Percentiles rank a stretch among this genome's conserved stretches.
Evolutionary conservation across 331 rosid species (phyloP).

Genomic region (Malus hybrid): DNA sequence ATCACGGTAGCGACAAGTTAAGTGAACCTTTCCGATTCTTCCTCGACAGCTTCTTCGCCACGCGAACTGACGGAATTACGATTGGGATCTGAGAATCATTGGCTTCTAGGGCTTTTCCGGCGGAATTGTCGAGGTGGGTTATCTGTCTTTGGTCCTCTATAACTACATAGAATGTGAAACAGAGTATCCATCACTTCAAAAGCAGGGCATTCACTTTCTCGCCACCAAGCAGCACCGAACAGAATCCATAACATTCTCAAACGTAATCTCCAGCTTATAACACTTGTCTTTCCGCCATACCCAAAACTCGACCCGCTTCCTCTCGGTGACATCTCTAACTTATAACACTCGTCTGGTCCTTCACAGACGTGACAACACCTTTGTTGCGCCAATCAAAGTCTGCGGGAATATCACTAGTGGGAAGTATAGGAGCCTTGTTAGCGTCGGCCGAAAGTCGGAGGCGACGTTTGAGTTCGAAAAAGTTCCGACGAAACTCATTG

Average conservation of each 20-base stretch:
- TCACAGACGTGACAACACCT: constrained; percentile 74
- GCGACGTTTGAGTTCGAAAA: constrained; percentile 63
- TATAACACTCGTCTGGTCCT: constrained; percentile 39
- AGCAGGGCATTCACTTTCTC: constrained; percentile 43
- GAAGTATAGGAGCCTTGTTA: constrained; percentile 73
- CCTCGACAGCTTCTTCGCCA: constrained; percentile 50
- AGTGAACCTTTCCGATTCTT: constrained; percentile 69
- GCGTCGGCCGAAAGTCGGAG: constrained; percentile 60
- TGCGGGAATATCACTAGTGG: constrained; percentile 59
- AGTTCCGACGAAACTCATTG: constrained; percentile 53
- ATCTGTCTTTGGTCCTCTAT: constrained; percentile 50
- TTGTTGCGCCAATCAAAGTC: constrained; percentile 97
- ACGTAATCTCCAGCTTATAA: constrained; percentile 55
- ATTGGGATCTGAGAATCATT: constrained; percentile 17
- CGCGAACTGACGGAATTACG: constrained; percentile 21
- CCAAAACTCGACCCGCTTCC: constrained; percentile 62
- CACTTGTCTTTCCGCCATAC: constrained; percentile 29
- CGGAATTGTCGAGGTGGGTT: constrained; percentile 21
- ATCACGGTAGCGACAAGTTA: constrained; percentile 73
- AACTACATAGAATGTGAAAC: constrained; percentile 53
- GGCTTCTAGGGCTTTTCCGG: neutral
- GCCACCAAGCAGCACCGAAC: constrained; percentile 35
- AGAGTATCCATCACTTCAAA: constrained; percentile 34
- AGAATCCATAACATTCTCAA: constrained; percentile 65
- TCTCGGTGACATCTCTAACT: constrained; percentile 20